phyloP scores from a whole-genome alignment of 2,329 filamentous ascomycete species.

The Aureobasidium musti region DNA sequence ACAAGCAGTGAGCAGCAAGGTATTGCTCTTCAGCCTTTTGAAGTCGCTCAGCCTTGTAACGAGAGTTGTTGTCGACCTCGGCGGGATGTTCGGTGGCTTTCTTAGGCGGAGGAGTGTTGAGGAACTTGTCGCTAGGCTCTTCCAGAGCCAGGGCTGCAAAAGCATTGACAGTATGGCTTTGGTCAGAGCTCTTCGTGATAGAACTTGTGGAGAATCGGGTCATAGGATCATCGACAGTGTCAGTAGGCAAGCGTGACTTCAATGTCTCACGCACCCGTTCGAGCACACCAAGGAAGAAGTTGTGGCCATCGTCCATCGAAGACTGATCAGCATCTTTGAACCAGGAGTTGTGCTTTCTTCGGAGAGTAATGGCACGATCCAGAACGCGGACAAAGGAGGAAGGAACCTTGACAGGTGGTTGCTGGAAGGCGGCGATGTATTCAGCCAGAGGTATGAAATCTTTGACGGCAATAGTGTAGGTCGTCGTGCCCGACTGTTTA shows the following conservation, averaged over 20 bases:
- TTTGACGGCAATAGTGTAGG: not conserved
- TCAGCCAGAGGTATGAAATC: not conserved
- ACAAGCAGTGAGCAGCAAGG: not conserved
- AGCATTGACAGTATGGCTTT: not conserved
- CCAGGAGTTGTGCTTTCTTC: slow-evolving; percentile 3
- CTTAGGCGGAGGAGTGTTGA: not conserved
- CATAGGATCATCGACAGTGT: not conserved
- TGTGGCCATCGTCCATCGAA: not conserved
- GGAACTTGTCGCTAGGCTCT: not conserved
- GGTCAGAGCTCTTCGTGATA: not conserved
- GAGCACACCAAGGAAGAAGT: not conserved
- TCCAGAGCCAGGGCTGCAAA: not conserved
- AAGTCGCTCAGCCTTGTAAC: not conserved
- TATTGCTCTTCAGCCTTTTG: slow-evolving; percentile 3
- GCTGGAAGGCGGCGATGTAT: not conserved
- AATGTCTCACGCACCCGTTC: not conserved
- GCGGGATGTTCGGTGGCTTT: not conserved
- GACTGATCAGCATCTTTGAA: not conserved
- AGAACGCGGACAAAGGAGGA: not conserved
- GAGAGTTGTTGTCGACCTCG: not conserved
- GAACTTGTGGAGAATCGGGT: not conserved
- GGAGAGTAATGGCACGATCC: slow-evolving; percentile 5
- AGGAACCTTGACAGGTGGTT: not conserved
- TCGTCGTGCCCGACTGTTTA: not conserved
- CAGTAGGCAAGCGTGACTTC: not conserved